A percentile compares a stretch with the other conserved stretches of the same genome.
These are phyloP conservation scores for Sarcodon sp. DNA, from an alignment of 768 basidiomycete genomes.

Conservation along the genomic window DNA sequence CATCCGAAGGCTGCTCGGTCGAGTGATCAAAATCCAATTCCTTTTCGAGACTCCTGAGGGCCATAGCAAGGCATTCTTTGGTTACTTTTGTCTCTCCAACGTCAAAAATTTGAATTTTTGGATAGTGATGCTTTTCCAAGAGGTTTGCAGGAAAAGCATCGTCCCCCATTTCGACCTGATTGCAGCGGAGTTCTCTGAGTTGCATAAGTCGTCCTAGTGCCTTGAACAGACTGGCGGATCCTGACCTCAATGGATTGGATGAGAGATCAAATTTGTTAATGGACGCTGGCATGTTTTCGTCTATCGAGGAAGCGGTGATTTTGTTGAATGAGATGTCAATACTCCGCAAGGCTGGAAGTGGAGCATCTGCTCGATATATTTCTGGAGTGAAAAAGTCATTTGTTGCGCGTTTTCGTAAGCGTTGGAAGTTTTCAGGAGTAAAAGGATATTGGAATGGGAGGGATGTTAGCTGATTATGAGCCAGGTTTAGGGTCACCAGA, in stretches of 20 bases:
- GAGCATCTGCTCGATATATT: conserved; percentile 46
- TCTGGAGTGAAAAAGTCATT: conserved; percentile 49
- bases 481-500: conserved; percentile 53
- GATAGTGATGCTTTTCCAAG: conserved; percentile 28
- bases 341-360: conserved; percentile 51
- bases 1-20: conserved; percentile 37
- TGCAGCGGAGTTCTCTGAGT: conserved; percentile 44
- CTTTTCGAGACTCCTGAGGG: conserved; percentile 32
- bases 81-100: conserved; percentile 53
- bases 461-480: conserved; percentile 50
- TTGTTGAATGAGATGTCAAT: conserved; percentile 61
- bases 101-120: conserved; percentile 43
- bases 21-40: conserved; percentile 33
- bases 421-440: conserved; percentile 3
- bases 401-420: conserved; percentile 7
- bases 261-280: conserved; percentile 53
- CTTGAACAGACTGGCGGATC: conserved; percentile 21
- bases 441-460: conserved; percentile 58
- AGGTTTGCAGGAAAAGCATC: conserved; percentile 37
- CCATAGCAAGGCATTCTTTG: conserved; percentile 26
- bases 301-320: conserved; percentile 40
- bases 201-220: conserved; percentile 25
- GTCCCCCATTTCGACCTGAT: conserved; percentile 46
- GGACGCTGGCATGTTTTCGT: conserved; percentile 37
- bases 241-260: conserved; percentile 46